These are phyloP conservation scores for Sequoiadendron giganteum DNA, from an alignment of 75 land plant genomes.

Conservation along the genomic window DNA sequence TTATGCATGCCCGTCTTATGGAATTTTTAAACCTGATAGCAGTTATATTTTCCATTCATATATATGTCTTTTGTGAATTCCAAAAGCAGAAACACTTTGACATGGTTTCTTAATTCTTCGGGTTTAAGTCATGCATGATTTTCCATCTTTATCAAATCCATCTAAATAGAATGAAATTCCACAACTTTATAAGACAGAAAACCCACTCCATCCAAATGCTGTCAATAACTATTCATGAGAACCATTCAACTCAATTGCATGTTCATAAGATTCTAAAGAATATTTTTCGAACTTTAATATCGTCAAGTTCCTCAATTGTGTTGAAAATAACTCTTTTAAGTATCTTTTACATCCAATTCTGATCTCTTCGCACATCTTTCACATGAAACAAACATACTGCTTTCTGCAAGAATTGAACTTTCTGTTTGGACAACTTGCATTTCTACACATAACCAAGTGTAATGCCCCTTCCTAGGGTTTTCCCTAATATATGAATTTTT, in stretches of 20 bases:
- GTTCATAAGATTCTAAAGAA: neutral
- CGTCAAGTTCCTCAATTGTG: neutral
- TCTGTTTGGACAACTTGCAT: neutral
- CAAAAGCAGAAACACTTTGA: too few relatives aligned
- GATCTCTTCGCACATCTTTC: neutral
- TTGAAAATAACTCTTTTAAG: neutral
- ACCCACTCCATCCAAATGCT: neutral
- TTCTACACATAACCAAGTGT: neutral
- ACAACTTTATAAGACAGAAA: neutral
- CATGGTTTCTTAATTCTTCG: neutral
- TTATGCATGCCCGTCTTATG: too few relatives aligned
- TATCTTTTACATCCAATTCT: neutral
- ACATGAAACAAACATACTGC: neutral
- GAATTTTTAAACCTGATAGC: too few relatives aligned
- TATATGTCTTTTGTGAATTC: too few relatives aligned
- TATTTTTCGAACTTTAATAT: neutral
- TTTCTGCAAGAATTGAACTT: neutral
- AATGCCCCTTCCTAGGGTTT: too few relatives aligned
- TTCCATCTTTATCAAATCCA: neutral
- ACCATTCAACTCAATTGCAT: neutral
- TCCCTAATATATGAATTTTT: too few relatives aligned
- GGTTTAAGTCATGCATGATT: neutral
- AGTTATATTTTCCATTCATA: too few relatives aligned
- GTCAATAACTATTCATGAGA: neutral
- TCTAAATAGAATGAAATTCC: neutral